Evolutionary conservation across 2,329 filamentous ascomycete genomes (phyloP).

Genomic region (Hymenoscyphus fraxineus): DNA sequence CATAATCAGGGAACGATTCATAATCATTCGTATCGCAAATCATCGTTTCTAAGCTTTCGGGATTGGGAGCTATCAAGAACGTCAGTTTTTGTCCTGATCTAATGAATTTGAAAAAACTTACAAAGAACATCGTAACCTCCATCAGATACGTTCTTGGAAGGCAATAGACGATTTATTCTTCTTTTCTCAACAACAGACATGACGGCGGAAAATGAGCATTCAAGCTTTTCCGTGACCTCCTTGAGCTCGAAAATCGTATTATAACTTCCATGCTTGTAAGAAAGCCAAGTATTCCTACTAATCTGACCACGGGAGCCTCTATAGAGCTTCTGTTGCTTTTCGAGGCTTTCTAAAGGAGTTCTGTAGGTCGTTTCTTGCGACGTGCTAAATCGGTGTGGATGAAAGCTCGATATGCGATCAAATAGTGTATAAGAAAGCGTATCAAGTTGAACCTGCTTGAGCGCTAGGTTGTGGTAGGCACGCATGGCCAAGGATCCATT

Average conservation of each 20-base stretch:
- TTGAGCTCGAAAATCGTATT: conserved; percentile 34
- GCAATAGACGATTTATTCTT: conserved; percentile 29
- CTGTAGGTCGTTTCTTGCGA: conserved; percentile 18
- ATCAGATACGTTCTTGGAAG: conserved; percentile 18
- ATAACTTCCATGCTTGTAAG: conserved; percentile 34
- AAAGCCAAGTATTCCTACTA: conserved; percentile 30
- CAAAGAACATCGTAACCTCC: conserved; percentile 30
- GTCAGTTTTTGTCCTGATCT: background rate
- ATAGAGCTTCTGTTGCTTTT: conserved; percentile 32
- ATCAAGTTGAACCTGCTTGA: conserved; percentile 41
- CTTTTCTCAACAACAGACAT: conserved; percentile 31
- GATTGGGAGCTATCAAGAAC: conserved; percentile 11
- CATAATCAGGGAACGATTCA: conserved; percentile 33
- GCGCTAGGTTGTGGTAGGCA: conserved; percentile 36
- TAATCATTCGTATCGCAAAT: conserved; percentile 33
- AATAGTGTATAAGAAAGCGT: conserved; percentile 39
- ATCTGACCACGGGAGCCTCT: conserved; percentile 26
- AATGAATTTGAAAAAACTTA: conserved; percentile 20
- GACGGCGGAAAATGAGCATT: conserved; percentile 24
- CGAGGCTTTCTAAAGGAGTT: conserved; percentile 27
- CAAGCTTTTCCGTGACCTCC: conserved; percentile 30
- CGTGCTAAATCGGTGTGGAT: conserved; percentile 34
- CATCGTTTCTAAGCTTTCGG: conserved; percentile 11
- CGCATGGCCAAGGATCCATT: conserved; percentile 37
- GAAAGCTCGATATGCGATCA: conserved; percentile 38